Conservation (phyloP, 768 basidiomycete genomes). For the Dendrothele bispora region DNA sequence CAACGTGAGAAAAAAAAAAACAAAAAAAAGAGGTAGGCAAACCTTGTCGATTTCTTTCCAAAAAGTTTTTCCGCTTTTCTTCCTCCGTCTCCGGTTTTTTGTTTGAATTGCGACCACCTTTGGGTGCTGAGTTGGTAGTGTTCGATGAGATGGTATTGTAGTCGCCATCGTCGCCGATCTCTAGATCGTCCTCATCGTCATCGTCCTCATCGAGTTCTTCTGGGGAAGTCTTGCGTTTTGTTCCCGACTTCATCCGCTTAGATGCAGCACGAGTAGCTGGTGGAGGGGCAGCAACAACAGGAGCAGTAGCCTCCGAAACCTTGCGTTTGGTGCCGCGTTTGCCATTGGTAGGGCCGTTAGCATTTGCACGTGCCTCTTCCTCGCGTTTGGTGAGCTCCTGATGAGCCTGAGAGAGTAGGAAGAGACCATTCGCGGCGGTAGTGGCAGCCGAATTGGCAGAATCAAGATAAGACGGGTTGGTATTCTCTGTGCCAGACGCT, state of each 20-base stretch:
- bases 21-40: constrained; percentile 15
- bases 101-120: constrained; percentile 8
- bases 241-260: constrained; percentile 40
- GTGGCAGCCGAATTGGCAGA: constrained; percentile 59
- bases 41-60: constrained; percentile 98
- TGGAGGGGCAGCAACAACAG: constrained; percentile 27
- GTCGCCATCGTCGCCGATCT: constrained; percentile 38
- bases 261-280: constrained; percentile 30
- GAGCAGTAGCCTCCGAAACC: constrained; percentile 53
- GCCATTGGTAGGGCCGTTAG: constrained; percentile 25
- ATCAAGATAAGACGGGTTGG: constrained; percentile 30
- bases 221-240: constrained; percentile 19
- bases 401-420: constrained; percentile 91
- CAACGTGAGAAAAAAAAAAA: constrained; percentile 6
- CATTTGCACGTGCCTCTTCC: constrained; percentile 36
- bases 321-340: constrained; percentile 76
- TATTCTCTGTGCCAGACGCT: constrained; percentile 34
- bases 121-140: constrained; percentile 16
- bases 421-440: constrained; percentile 88
- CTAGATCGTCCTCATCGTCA: constrained; percentile 38
- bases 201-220: constrained; percentile 33
- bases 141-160: constrained; percentile 12
- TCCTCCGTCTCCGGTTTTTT: constrained; percentile 95
- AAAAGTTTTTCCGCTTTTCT: constrained; percentile 94
- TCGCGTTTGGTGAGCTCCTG: constrained; percentile 97